Conservation (phyloP, 1,139 yeast genomes). For the Wickerhamomyces sp. region DNA sequence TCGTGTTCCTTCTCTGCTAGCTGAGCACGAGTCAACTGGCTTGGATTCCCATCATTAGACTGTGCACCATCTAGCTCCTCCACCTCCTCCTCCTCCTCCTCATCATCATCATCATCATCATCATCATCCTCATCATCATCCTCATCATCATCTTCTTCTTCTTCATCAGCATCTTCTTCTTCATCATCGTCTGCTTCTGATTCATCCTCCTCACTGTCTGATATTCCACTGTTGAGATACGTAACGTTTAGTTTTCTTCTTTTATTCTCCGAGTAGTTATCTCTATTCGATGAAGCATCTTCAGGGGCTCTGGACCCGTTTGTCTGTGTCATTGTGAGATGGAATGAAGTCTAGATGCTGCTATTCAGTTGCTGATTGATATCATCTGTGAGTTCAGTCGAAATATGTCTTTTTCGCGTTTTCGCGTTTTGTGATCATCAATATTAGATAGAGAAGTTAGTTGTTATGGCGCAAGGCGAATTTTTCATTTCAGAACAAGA, state of each 20-base stretch:
- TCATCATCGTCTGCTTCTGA: constrained; percentile 15
- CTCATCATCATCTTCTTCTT: constrained; percentile 19
- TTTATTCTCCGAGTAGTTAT: background rate
- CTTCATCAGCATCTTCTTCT: constrained; percentile 9
- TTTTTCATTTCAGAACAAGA: background rate
- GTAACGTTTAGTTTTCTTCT: background rate
- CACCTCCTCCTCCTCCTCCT: background rate
- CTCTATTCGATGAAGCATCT: background rate
- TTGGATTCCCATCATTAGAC: no score
- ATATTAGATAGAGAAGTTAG: no score
- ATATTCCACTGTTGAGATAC: no score
- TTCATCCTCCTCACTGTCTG: constrained; percentile 1
- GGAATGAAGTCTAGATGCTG: no score
- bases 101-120: constrained; percentile 6
- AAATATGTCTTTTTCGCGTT: background rate
- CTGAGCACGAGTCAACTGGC: background rate
- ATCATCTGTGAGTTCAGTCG: background rate
- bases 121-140: constrained; percentile 15
- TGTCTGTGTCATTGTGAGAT: background rate
- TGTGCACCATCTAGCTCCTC: constrained; percentile 5
- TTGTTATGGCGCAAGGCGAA: background rate
- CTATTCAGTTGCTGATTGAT: background rate
- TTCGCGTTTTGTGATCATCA: background rate
- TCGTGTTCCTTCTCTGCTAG: constrained; percentile 7
- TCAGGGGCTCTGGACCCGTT: background rate